phyloP scores from a whole-genome alignment of 768 basidiomycete genomes.

The Leccinum fibrillosum region DNA sequence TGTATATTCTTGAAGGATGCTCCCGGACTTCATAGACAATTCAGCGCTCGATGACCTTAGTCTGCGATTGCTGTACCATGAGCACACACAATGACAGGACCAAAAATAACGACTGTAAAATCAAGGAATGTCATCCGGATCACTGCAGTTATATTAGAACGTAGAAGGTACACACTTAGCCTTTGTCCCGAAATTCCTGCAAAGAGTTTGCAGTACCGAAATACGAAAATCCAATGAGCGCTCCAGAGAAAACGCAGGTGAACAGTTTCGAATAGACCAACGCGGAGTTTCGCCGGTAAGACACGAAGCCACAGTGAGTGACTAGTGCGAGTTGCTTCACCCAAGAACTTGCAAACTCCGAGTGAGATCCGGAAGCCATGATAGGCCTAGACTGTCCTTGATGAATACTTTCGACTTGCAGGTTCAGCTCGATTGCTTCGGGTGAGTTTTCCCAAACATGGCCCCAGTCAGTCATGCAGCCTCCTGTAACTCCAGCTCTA shows the following conservation, averaged over 20 bases:
- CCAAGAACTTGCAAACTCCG: constrained; percentile 40
- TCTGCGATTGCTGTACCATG: constrained; percentile 57
- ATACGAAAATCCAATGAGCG: constrained; percentile 45
- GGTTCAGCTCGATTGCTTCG: constrained; percentile 36
- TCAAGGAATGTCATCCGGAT: neutral
- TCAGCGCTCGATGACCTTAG: constrained; percentile 53
- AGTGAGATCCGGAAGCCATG: constrained; percentile 18
- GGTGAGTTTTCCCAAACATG: constrained; percentile 44
- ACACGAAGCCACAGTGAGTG: constrained; percentile 28
- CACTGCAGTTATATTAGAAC: neutral
- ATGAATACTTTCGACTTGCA: constrained; percentile 40
- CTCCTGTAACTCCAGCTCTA: constrained; percentile 52
- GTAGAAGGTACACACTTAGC: constrained; percentile 18
- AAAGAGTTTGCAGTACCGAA: constrained; percentile 33
- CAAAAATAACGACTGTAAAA: constrained; percentile 48
- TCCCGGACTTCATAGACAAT: constrained; percentile 62
- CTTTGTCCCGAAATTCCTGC: constrained; percentile 43
- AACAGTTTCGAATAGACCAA: constrained; percentile 39
- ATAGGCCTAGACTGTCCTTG: constrained; percentile 30
- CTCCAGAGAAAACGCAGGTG: constrained; percentile 32
- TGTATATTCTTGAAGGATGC: constrained; percentile 59
- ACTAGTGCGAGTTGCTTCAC: constrained; percentile 33
- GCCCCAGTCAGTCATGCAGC: constrained; percentile 46
- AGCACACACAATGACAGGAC: constrained; percentile 41
- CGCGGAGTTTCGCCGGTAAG: constrained; percentile 40